Percentiles rank a stretch among this genome's conserved stretches.
phyloP scores from a whole-genome alignment of 306 rosid species.

The Coriaria nepalensis region DNA sequence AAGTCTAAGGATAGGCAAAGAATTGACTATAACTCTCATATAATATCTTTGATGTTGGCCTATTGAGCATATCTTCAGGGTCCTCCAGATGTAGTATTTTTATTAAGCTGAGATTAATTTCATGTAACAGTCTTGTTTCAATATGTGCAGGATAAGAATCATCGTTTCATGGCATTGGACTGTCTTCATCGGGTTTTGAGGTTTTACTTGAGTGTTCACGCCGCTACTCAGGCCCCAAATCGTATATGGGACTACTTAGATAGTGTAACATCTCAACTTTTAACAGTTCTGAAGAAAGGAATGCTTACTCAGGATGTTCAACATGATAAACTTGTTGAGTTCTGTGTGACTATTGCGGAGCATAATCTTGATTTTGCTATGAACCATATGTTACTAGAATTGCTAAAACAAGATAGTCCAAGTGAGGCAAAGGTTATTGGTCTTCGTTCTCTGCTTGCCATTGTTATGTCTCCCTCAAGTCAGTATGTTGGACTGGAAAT shows the following conservation, averaged over 20 bases:
- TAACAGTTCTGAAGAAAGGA: constrained; percentile 79
- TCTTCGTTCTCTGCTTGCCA: constrained; percentile 49
- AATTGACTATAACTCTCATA: too few species aligned
- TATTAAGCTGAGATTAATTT: too few species aligned
- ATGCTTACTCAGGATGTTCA: constrained; percentile 97
- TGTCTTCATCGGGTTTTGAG: constrained; percentile 97
- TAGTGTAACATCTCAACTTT: constrained; percentile 90
- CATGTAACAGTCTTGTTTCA: constrained; percentile 86
- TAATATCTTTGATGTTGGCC: too few species aligned
- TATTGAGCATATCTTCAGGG: too few species aligned
- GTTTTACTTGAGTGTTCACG: constrained; percentile 91
- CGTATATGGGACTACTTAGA: constrained; percentile 94
- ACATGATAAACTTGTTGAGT: constrained; percentile 97
- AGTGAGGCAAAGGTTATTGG: constrained; percentile 99
- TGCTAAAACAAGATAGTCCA: constrained; percentile 83
- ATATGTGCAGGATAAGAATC: constrained; percentile 97
- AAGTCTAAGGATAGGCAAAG: too few species aligned
- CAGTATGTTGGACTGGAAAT: constrained; percentile 73
- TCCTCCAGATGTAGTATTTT: too few species aligned
- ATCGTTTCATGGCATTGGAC: constrained; percentile 96
- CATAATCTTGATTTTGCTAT: constrained; percentile 97
- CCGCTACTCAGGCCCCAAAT: constrained; percentile 68
- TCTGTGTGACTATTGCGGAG: constrained; percentile 94
- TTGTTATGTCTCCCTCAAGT: too few species aligned
- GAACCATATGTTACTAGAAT: constrained; percentile 95